Base-by-base conservation (phyloP, 2,329 filamentous ascomycete species). In the Colletotrichum graminicola region DNA sequence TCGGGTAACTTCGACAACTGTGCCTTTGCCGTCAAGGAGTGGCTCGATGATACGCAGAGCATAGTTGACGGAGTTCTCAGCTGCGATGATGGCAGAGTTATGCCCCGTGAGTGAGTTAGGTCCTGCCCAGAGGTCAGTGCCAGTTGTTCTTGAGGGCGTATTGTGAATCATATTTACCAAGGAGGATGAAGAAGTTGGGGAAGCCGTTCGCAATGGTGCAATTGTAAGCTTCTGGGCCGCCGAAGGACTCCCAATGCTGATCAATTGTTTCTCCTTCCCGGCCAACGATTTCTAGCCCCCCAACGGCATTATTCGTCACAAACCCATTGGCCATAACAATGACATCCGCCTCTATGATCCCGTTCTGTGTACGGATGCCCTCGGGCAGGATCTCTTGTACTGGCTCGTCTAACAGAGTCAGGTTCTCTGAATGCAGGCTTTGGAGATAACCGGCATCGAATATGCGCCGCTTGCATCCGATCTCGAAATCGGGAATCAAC, bases 391-490 rank as follows among this genome's bases (percentile, higher is more conserved):
- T 82, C 16, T 84, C 82, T 1, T 81, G 81, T 10, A 88, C 79
- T 1, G 82, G 81, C 32, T 86, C 83, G 0, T 87, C 85, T 0
- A 86, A 88, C 62, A 84, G 59, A 1, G 76, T 78, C 8, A 84
- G 36, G 10, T 89, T 89, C 0, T 84, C 79, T 4, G 85, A 78
- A 47, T 89, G 82, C 47, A 92, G 78, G 51, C 83, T 82, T 18
- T 81, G 75, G 26, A 89, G 83, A 81, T 91, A 92, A 1, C 82
- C 82, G 2, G 84, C 82, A 70, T 91, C 89, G 64, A 87, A 87
- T 66, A 92, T 86, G 18, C 89, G 84, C n/a, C 90, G 81, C 79
- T 91, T 92, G 80, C 90, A 92, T 1, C 89, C 89, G 18, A 91
- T 78, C 55, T 85, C 83, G 67, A 90, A 92, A 61, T 91, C 85